Evolutionary conservation across 495 filamentous ascomycete genomes (phyloP).

Genomic region (Penicillium taxi): DNA sequence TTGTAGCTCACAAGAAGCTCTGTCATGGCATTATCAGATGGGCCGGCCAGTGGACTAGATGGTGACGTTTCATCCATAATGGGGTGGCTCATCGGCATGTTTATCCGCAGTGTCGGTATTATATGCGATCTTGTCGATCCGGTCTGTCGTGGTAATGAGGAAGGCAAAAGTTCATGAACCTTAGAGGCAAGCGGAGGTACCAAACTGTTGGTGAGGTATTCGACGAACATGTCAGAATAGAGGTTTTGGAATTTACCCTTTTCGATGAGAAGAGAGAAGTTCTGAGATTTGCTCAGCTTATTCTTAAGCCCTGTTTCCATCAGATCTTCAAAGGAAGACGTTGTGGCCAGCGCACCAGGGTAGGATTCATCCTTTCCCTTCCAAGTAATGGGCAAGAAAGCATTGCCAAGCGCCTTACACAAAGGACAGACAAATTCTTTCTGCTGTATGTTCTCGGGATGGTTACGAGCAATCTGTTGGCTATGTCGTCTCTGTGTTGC

Average conservation of each 20-base stretch:
- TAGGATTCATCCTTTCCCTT: conserved; percentile 78
- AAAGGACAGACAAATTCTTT: conserved; percentile 97
- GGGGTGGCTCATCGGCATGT: conserved; percentile 44
- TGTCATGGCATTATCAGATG: conserved; percentile 40
- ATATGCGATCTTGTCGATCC: conserved; percentile 15
- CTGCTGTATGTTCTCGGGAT: conserved; percentile 66
- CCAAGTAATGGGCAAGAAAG: conserved; percentile 94
- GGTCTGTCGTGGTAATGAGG: conserved; percentile 8
- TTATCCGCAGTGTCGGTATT: conserved; percentile 24
- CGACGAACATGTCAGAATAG: conserved; percentile 54
- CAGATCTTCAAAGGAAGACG: conserved; percentile 54
- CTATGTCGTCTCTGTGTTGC: conserved; percentile 74
- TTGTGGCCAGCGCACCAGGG: conserved; percentile 54
- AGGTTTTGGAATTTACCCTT: conserved; percentile 24
- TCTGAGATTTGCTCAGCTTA: conserved; percentile 27
- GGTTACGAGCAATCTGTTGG: conserved; percentile 86
- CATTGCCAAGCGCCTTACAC: conserved; percentile 93
- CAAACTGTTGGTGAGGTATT: conserved; percentile 55
- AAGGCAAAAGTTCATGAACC: conserved; percentile 40
- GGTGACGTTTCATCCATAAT: conserved; percentile 25
- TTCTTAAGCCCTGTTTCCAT: conserved; percentile 26
- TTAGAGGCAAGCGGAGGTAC: conserved; percentile 53
- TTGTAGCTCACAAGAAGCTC: conserved; percentile 78
- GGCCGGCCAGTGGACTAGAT: conserved; percentile 26
- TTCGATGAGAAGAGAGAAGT: conserved; percentile 33